A percentile compares a stretch with the other conserved stretches of the same genome.
phyloP scores from a whole-genome alignment of 192 early-diverging fungal genomes.

The Coemansia brasiliensis region DNA sequence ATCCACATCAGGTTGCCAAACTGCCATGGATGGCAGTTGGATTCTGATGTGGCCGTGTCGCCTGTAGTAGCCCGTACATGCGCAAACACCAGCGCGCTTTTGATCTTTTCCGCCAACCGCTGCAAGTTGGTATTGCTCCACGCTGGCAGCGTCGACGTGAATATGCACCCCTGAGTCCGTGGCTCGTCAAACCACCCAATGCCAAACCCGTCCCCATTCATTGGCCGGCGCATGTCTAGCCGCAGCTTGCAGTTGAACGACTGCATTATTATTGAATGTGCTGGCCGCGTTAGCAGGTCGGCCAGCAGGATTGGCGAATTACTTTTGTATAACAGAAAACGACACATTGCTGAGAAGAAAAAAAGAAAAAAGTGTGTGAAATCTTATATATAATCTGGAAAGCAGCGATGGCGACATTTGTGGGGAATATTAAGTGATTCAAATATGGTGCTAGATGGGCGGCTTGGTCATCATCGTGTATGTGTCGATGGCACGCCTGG shows the following conservation, averaged over 20 bases:
- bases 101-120: conserved; percentile 75
- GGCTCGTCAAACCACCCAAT: conserved; percentile 74
- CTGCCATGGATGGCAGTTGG: conserved; percentile 69
- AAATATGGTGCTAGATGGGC: conserved; percentile 3
- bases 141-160: conserved; percentile 77
- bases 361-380: not conserved
- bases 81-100: conserved; percentile 72
- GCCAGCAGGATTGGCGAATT: conserved; percentile 71
- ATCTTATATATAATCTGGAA: not conserved
- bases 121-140: conserved; percentile 79
- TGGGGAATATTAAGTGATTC: conserved; percentile 2
- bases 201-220: conserved; percentile 83
- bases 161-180: conserved; percentile 66
- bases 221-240: conserved; percentile 61
- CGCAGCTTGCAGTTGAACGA: conserved; percentile 73
- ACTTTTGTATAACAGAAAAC: conserved; percentile 77
- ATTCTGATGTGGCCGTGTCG: conserved; percentile 67
- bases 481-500: conserved; percentile 40
- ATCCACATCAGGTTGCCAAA: conserved; percentile 80
- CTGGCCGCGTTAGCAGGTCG: conserved; percentile 70
- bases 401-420: conserved; percentile 1
- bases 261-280: conserved; percentile 80
- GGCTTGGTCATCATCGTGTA: conserved; percentile 28
- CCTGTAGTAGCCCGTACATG: conserved; percentile 78
- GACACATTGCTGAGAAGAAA: conserved; percentile 16